phyloP scores from a whole-genome alignment of 352 stramenopile genomes.

The Phytopythium delawarense region DNA sequence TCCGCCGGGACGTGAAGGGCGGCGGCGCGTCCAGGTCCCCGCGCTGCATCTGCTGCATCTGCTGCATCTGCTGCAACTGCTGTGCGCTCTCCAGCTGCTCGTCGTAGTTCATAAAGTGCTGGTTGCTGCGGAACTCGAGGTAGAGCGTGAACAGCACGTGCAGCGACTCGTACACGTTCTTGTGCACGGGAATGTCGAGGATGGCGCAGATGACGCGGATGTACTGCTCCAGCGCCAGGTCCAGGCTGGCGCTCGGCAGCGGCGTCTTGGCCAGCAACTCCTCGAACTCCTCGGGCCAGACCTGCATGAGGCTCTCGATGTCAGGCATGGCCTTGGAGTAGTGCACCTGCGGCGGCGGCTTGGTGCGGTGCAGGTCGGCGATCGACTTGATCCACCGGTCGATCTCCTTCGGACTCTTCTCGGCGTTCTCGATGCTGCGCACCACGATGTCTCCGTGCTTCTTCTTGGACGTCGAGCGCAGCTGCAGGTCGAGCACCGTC shows the following conservation, averaged over 20 bases:
- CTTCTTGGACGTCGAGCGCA: conserved; percentile 94
- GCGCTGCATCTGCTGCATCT: conserved; percentile 13
- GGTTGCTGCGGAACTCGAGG: conserved; percentile 90
- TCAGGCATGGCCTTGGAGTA: conserved; percentile 94
- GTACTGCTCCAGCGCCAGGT: conserved; percentile 93
- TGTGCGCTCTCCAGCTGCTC: conserved; percentile 30
- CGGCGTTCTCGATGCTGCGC: conserved; percentile 92
- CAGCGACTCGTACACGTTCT: conserved; percentile 93
- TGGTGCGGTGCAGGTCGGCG: conserved; percentile 91
- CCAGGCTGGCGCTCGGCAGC: conserved; percentile 78
- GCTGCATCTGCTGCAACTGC: not conserved
- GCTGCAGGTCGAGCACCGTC: conserved; percentile 93
- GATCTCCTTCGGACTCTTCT: conserved; percentile 92
- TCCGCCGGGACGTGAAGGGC: conserved; percentile 35
- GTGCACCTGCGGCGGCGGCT: conserved; percentile 90
- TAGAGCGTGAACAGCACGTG: conserved; percentile 95
- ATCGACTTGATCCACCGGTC: conserved; percentile 96
- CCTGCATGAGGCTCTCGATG: conserved; percentile 94
- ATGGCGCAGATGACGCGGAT: conserved; percentile 90
- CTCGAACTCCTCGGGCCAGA: conserved; percentile 86
- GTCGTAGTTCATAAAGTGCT: conserved; percentile 91
- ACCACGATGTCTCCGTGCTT: conserved; percentile 90
- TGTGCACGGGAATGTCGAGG: conserved; percentile 94
- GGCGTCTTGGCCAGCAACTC: conserved; percentile 69
- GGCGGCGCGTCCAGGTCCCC: conserved; percentile 18